Conservation (phyloP, 1,139 yeast species). For the Taphrina pruni region DNA sequence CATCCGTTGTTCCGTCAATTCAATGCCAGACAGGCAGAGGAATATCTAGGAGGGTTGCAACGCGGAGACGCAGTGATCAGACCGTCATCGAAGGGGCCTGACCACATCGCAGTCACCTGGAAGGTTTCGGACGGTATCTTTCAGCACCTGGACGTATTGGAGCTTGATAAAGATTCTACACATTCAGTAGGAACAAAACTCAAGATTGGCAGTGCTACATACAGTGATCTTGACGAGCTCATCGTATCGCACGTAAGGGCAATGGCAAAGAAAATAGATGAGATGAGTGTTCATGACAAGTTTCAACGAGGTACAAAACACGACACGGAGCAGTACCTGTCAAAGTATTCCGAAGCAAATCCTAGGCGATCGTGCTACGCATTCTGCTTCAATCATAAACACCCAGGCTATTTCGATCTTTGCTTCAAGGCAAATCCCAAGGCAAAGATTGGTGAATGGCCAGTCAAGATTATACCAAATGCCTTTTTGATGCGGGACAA, state of each 20-base stretch:
- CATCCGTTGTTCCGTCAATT: conserved; percentile 90
- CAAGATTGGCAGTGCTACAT: conserved; percentile 63
- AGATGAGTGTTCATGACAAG: conserved; percentile 84
- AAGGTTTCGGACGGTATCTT: conserved; percentile 87
- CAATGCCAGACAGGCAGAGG: conserved; percentile 88
- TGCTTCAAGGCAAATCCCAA: conserved; percentile 79
- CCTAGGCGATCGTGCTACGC: conserved; percentile 90
- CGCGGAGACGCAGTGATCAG: conserved; percentile 94
- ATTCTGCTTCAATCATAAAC: conserved; percentile 86
- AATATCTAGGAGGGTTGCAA: conserved; percentile 81
- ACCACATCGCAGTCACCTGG: conserved; percentile 94
- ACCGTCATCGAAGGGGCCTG: conserved; percentile 88
- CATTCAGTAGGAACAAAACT: conserved; percentile 68
- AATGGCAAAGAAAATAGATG: conserved; percentile 81
- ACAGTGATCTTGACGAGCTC: conserved; percentile 90
- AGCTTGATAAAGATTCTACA: conserved; percentile 68
- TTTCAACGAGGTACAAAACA: conserved; percentile 80
- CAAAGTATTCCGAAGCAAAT: conserved; percentile 87
- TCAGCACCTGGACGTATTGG: conserved; percentile 89
- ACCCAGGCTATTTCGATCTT: conserved; percentile 89
- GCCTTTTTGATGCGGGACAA: conserved; percentile 72
- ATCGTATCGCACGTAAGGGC: conserved; percentile 87
- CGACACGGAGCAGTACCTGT: conserved; percentile 78
- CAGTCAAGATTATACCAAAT: conserved; percentile 83
- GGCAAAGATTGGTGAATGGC: conserved; percentile 82